Percentiles rank a stretch among this genome's conserved stretches.
Conservation (phyloP, 306 rosid species). For the Delonix regia region DNA sequence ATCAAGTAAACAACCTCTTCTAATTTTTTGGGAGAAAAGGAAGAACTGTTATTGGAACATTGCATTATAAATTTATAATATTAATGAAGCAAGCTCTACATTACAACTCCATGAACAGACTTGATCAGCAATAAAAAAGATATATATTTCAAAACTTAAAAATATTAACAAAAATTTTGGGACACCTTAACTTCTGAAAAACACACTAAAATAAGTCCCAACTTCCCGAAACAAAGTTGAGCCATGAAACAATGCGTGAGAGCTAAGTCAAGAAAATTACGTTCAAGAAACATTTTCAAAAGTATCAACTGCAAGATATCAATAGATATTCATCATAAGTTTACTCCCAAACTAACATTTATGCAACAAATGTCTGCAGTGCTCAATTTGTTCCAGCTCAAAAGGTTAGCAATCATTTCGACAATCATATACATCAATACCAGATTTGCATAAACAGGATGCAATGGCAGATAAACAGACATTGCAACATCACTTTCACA, state of each 20-base stretch:
- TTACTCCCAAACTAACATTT: neutral
- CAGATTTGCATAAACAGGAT: neutral
- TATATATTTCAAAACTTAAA: neutral
- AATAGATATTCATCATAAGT: constrained; percentile 9
- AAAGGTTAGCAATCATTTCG: neutral
- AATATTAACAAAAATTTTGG: neutral
- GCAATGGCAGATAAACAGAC: neutral
- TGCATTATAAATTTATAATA: neutral
- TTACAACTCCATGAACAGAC: neutral
- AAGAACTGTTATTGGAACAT: neutral
- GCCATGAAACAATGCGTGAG: neutral
- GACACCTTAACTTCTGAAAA: neutral
- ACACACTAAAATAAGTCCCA: neutral
- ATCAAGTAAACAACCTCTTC: constrained; percentile 1
- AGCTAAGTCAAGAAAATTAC: constrained; percentile 9
- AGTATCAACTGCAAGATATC: constrained; percentile 20
- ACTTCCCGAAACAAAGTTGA: neutral
- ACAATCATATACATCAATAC: neutral
- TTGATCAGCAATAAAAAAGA: neutral
- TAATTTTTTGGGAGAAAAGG: neutral
- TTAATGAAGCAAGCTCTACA: neutral
- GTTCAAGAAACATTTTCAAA: constrained; percentile 21
- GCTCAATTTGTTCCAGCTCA: constrained; percentile 20
- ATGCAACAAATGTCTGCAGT: constrained; percentile 1
- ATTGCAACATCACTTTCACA: constrained; percentile 6